Evolutionary conservation across 345 rosid species (phyloP).

Genomic region (Raphanus raphanistrum): DNA sequence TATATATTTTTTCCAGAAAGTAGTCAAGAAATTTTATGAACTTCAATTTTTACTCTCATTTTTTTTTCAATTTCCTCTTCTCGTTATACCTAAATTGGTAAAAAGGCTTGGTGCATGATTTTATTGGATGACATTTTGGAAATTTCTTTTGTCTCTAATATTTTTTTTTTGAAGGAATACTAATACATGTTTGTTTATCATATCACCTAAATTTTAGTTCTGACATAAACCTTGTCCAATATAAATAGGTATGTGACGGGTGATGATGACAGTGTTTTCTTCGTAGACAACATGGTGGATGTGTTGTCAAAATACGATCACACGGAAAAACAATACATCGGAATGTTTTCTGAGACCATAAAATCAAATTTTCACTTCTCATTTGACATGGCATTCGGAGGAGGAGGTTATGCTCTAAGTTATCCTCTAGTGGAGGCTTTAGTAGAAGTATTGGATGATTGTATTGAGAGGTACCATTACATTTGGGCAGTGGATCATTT

Average conservation of each 20-base stretch:
- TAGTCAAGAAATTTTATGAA: neutral
- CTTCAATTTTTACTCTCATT: neutral
- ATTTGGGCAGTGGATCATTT: neutral
- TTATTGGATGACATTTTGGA: neutral
- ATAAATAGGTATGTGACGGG: conserved; percentile 45
- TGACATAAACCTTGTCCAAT: neutral
- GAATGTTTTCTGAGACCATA: neutral
- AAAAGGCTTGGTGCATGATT: neutral
- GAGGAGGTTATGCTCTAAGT: neutral
- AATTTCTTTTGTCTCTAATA: neutral
- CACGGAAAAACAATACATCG: neutral
- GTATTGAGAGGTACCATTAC: neutral
- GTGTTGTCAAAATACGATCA: conserved; percentile 32
- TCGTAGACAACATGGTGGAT: conserved; percentile 52
- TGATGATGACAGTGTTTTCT: conserved; percentile 58
- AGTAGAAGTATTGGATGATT: neutral
- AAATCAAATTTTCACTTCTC: neutral
- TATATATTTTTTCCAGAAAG: neutral
- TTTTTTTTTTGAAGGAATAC: neutral
- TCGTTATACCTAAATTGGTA: neutral
- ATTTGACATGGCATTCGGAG: neutral
- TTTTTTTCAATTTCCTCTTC: neutral
- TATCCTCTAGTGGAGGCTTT: neutral
- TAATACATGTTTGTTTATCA: neutral
- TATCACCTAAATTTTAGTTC: neutral